Evolutionary conservation across 805 yeast species (phyloP), one percentile per base, ranked within the genome.

Genomic region (Millerozyma miso): DNA sequence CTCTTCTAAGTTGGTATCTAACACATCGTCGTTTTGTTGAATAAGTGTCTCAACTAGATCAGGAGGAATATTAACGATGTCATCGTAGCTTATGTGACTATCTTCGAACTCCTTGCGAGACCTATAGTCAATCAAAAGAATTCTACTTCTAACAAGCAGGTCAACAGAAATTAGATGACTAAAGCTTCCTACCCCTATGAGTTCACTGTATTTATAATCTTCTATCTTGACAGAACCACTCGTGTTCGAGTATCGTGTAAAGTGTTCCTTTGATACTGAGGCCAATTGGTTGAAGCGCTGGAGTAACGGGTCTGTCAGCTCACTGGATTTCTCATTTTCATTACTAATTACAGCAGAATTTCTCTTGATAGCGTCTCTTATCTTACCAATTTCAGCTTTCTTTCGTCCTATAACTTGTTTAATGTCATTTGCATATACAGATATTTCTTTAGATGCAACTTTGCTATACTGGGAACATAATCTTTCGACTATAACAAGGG

Each of bases 31-130:
- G n/a, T n/a, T 15, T 14, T 2, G 14, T 31, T 49, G 48, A 7
- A 49, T 40, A 5, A 67, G 39, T 20, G 50, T 38, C 17, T 40
- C 41, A 1, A 62, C 37, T 18, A 48, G 42, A 3, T 49, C 39
- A 16, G 97, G 97, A 41, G 88, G 96, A 15, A 90, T 74, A 56
- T 90, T 86, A 8, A 87, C 73, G 6, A 85, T 60, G 41, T 84
- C 77, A 2, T 67, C 62, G 19, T 79, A 65, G 10, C 74, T 66
- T 17, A 90, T 79, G 59, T 88, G 97, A 38, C 77, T 76, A 35
- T 67, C 65, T 37, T 79, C 76, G 55, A 75, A 89, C 31, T 79
- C 81, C 15, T 67, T 68, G 33, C 82, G 68, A 14, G 82, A 67
- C 50, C 97, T 69, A 34, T 81, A 74, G 58, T 91, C 98, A 4